phyloP scores from a whole-genome alignment of 192 early-diverging fungal species.

The Backusella luteola region DNA sequence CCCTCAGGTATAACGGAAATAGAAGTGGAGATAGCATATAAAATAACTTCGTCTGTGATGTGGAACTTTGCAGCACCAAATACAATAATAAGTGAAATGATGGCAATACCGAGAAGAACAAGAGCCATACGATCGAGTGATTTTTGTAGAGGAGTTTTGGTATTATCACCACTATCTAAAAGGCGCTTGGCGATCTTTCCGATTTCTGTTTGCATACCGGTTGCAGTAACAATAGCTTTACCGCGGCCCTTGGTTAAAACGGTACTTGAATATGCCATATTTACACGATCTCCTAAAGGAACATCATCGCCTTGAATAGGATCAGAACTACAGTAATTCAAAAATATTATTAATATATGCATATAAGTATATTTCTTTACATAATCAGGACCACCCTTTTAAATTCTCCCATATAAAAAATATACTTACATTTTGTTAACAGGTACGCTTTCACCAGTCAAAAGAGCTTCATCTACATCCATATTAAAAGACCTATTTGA shows the following conservation, averaged over 20 bases:
- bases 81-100: constrained; percentile 77
- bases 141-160: constrained; percentile 66
- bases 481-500: constrained; percentile 74
- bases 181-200: constrained; percentile 89
- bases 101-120: constrained; percentile 69
- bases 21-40: constrained; percentile 82
- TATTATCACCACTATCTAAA: constrained; percentile 48
- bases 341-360: not conserved
- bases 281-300: constrained; percentile 89
- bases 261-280: constrained; percentile 89
- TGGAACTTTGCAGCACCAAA: constrained; percentile 73
- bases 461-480: constrained; percentile 87
- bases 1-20: constrained; percentile 97
- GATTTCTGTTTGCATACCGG: constrained; percentile 88
- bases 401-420: not conserved
- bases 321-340: constrained; percentile 31
- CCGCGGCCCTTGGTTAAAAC: constrained; percentile 86
- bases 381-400: not conserved
- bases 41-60: constrained; percentile 53
- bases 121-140: constrained; percentile 75
- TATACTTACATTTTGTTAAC: constrained; percentile 65
- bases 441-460: constrained; percentile 90
- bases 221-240: constrained; percentile 84
- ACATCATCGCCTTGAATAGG: constrained; percentile 65
- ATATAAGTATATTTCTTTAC: not conserved